Base-by-base conservation (phyloP, 2,329 filamentous ascomycete genomes). In the Cercospora sojina region DNA sequence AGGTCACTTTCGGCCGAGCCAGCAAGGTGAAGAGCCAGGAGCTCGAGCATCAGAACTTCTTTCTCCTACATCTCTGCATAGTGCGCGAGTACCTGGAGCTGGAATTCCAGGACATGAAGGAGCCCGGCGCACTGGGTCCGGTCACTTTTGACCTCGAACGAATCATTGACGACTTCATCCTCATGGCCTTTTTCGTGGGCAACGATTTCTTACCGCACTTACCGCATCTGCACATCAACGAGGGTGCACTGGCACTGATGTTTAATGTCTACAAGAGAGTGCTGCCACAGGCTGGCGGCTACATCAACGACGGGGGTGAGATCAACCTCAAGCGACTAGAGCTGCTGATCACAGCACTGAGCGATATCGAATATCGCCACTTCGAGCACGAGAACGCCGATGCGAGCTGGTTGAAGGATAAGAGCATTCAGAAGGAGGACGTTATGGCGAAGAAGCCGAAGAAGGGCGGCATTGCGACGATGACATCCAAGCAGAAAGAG, bases 161-260 rank as follows among this genome's bases (percentile, higher is more conserved):
- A 70, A 88, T 99, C 76, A 98, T 99, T 81, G 95, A 99, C 78
- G 95, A 99, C 83, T 99, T 99, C 80, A 98, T 99, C 77, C 87
- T 99, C 68, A 97, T 99, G 93, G 94, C 93, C 57, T 99, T 99
- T 83, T 99, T 99, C 79, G 92, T 99, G 74, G 95, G 95, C 77
- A 99, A 99, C 80, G 95, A 99, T 86, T 99, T 99, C 82, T 86
- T 99, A 79, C 95, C 95, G 3, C 97, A 99, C 80, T 84, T 99
- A 66, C 96, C 96, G 5, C 92, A 96, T 76, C 82, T 99, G 71
- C 95, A 99, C 80, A 99, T 99, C 80, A 99, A 99, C 79, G 96
- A 99, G 80, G 96, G 95, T 71, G 95, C 96, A 23, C 83, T 99
- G 79, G 92, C 94, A 25, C 90, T 95, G 76, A 99, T 99, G 95